Conservation (phyloP, 2,329 filamentous ascomycete genomes). For the Elsinoe australis region DNA sequence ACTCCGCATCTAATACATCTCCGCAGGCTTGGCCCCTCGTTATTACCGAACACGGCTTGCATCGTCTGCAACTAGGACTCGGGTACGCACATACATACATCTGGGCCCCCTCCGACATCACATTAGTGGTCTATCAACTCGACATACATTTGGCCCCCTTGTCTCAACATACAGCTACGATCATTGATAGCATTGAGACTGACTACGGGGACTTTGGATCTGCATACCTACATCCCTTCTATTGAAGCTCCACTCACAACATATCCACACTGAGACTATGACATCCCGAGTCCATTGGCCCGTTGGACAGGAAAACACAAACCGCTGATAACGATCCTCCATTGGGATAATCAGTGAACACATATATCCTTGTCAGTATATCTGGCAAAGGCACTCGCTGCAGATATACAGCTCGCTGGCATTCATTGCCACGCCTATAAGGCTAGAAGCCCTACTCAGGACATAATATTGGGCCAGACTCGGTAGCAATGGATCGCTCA, state of each 20-base stretch:
- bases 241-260: slow-evolving; percentile 2
- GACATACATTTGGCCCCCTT: too few relatives aligned
- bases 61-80: neutral
- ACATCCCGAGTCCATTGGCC: slow-evolving; percentile 31
- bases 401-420: neutral
- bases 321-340: slow-evolving; percentile 29
- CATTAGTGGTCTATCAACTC: too few relatives aligned
- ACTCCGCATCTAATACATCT: slow-evolving; percentile 5
- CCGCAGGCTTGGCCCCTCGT: slow-evolving; percentile 8
- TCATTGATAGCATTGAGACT: too few relatives aligned
- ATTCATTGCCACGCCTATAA: too few relatives aligned
- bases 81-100: neutral
- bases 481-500: slow-evolving; percentile 35
- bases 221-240: too few relatives aligned
- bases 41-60: neutral
- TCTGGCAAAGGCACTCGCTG: neutral
- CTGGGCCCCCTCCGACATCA: too few relatives aligned
- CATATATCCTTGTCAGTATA: slow-evolving; percentile 7
- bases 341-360: too few relatives aligned
- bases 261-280: slow-evolving; percentile 9
- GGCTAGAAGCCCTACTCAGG: too few relatives aligned
- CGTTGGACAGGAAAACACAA: slow-evolving; percentile 41
- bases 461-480: too few relatives aligned
- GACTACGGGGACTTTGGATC: too few relatives aligned
- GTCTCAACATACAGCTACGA: too few relatives aligned